These are phyloP conservation scores for Thelonectria discophora DNA, from an alignment of 2,329 filamentous ascomycete species.

Conservation along the genomic window DNA sequence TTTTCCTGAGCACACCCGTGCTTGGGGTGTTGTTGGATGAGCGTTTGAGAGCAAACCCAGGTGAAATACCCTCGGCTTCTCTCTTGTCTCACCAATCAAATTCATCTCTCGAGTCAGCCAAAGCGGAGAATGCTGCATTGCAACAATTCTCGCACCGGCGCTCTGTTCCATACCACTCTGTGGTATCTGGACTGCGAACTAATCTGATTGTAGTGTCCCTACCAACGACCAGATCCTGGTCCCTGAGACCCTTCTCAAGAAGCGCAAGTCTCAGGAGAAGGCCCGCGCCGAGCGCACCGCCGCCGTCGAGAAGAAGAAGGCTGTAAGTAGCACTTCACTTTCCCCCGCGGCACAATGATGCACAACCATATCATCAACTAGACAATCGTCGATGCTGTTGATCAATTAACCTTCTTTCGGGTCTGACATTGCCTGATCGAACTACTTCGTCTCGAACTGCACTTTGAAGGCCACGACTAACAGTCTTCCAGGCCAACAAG, in stretches of 20 bases:
- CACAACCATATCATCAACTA: slow-evolving; percentile 91
- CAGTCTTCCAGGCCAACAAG: slow-evolving; percentile 82
- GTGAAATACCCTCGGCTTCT: not conserved
- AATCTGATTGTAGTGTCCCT: slow-evolving; percentile 83
- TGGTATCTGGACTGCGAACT: slow-evolving; percentile 78
- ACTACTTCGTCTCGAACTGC: slow-evolving; percentile 31
- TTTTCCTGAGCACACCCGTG: slow-evolving; percentile 51
- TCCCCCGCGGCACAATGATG: slow-evolving; percentile 73
- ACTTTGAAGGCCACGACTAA: slow-evolving; percentile 46
- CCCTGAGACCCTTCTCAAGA: slow-evolving; percentile 99
- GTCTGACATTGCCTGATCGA: slow-evolving; percentile 73
- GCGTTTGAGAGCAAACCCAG: slow-evolving; percentile 40
- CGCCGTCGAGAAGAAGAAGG: slow-evolving; percentile 86
- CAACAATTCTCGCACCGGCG: slow-evolving; percentile 93
- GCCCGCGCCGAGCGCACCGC: slow-evolving; percentile 88
- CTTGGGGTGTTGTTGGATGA: slow-evolving; percentile 83
- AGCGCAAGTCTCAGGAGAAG: slow-evolving; percentile 99
- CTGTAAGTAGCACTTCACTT: slow-evolving; percentile 71
- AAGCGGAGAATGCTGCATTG: slow-evolving; percentile 89
- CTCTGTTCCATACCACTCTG: slow-evolving; percentile 65
- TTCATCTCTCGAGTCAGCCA: slow-evolving; percentile 81
- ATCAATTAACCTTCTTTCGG: slow-evolving; percentile 98
- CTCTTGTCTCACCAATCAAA: slow-evolving; percentile 78
- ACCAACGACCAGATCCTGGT: slow-evolving; percentile 96
- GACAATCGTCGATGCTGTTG: slow-evolving; percentile 97